Evolutionary conservation across 371 early-diverging fungal species (phyloP), one percentile per base, ranked within the genome.

Genomic region (Parasitella parasitica): DNA sequence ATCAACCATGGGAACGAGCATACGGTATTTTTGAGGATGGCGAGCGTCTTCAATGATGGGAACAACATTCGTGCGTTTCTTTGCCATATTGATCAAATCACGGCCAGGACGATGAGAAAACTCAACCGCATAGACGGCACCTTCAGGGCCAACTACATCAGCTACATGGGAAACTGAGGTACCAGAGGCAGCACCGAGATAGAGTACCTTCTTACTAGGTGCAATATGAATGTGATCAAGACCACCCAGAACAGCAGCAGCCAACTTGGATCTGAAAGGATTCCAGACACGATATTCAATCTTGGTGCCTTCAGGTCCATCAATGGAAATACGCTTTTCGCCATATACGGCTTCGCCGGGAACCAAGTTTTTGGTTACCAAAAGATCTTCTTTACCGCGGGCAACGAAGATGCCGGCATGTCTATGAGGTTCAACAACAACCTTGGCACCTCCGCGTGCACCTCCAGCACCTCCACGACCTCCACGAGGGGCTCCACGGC

Each of bases 11-110:
- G 95, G 95, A 49, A 99, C 97, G 54, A 99, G 87, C 99, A 99
- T 99, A 85, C 99, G 95, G 87, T 99, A 99, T 85, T 98, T 99
- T 84, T 97, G 94, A 59, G 99, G 99, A 78, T 98, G 95, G 76
- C 99, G 95, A 46, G 99, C 99, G 86, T 99, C 99, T 84, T 99
- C 99, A 73, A 99, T 95, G 64, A 99, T 99, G 61, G 99, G 99
- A 67, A 99, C 96, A 58, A 99, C 97, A 83, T 99, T 99, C 68
- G 97, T 97, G 73, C 99, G 94, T 90, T 99, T 99, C 91, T 99
- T 99, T 75, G 99, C 99, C 90, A 99, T 93, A 86, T 98, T 98
- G 83, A 99, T 97, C 64, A 99, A 85, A 77, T 99, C 99, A 84
- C 99, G 95, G 46, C 99, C 99, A 39, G 99, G 94, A 71, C 99